Percentiles rank a stretch among this genome's conserved stretches.
These are phyloP conservation scores for Apiospora koreana DNA, from an alignment of 2,329 filamentous ascomycete species.

Conservation along the genomic window DNA sequence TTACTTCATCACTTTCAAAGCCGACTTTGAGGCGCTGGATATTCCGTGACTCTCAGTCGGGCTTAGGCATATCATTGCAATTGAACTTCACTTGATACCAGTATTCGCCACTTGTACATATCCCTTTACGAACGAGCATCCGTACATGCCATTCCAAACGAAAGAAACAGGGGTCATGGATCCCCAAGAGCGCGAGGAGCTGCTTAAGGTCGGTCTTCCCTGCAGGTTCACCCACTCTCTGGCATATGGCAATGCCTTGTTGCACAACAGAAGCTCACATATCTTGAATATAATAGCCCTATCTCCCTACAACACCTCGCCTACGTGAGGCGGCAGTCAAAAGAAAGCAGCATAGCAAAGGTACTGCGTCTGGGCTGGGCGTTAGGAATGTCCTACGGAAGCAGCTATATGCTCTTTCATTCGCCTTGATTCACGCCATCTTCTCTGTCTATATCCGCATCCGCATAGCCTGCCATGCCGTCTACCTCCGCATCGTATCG, in stretches of 20 bases:
- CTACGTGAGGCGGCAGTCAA: not conserved
- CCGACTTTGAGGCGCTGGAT: not conserved
- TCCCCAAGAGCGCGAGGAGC: constrained; percentile 44
- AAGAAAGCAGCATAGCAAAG: constrained; percentile 17
- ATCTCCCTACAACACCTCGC: not conserved
- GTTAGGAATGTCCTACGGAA: constrained; percentile 62
- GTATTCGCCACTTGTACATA: not conserved
- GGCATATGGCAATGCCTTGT: not conserved
- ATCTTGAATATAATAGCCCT: not conserved
- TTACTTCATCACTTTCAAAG: not conserved
- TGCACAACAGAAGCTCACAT: not conserved
- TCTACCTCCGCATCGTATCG: constrained; percentile 76
- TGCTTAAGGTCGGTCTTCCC: constrained; percentile 41
- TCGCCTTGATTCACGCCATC: constrained; percentile 71
- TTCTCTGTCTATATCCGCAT: constrained; percentile 88
- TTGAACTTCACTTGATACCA: not conserved
- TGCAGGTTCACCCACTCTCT: not conserved
- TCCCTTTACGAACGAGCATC: not conserved
- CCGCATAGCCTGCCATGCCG: constrained; percentile 76
- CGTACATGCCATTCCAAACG: constrained; percentile 36
- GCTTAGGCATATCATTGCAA: not conserved
- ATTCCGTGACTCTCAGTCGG: not conserved
- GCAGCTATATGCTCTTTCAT: constrained; percentile 67
- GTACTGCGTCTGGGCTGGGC: constrained; percentile 49
- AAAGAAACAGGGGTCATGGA: constrained; percentile 43